These are phyloP conservation scores for Ceratobasidium sp. DNA, from an alignment of 1,284 basidiomycete species.

Conservation along the genomic window DNA sequence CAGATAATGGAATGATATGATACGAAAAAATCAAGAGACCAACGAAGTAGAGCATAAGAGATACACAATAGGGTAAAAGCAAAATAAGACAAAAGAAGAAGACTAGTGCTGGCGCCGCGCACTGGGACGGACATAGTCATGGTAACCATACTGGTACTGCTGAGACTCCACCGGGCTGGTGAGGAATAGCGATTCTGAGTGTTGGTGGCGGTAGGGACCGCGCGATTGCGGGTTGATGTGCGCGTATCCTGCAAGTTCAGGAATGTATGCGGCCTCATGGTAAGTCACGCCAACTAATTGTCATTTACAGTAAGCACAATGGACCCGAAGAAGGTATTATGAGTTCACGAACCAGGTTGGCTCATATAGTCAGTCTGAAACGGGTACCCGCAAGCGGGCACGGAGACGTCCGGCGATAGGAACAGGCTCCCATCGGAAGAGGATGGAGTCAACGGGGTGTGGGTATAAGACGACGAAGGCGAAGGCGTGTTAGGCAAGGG, in stretches of 20 bases:
- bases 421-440: not conserved
- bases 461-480: constrained; percentile 14
- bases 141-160: not conserved
- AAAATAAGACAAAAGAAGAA: not conserved
- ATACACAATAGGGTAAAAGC: not conserved
- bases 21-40: not conserved
- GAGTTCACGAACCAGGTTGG: constrained; percentile 15
- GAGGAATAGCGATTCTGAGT: not conserved
- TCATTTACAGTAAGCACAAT: constrained; percentile 10
- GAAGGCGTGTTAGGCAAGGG: constrained; percentile 8
- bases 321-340: no score
- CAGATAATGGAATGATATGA: not conserved
- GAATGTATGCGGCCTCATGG: not conserved
- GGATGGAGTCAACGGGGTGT: constrained; percentile 17
- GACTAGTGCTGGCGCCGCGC: constrained; percentile 3
- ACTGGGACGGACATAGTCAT: not conserved
- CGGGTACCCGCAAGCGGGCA: not conserved
- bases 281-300: not conserved
- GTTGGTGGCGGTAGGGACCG: not conserved
- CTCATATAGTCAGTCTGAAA: not conserved
- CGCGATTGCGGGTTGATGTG: not conserved
- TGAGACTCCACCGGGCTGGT: not conserved
- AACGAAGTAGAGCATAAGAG: no score
- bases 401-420: not conserved
- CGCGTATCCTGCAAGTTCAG: not conserved